Evolutionary conservation across 306 rosid species (phyloP), one percentile per base, ranked within the genome.

Genomic region (Dryas octopetala): DNA sequence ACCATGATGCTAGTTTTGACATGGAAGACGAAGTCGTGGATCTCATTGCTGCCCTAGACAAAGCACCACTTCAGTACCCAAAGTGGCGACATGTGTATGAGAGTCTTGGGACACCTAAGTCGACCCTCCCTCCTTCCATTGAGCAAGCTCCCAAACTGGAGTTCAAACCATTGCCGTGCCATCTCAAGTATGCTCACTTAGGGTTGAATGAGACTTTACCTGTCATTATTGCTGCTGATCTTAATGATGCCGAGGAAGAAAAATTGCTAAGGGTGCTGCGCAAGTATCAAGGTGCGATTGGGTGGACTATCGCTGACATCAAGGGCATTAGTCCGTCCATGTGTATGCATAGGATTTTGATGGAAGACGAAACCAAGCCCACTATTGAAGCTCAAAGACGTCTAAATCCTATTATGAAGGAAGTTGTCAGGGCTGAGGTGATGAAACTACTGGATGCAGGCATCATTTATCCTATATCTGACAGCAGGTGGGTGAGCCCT

Each of bases 171-270:
- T 57, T 57, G 6, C 38, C 38, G n/a, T 0, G 17, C n/a, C 32
- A 55, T 55, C 17, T 55, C 3, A 55, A 55, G 17, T 17, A 55
- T 55, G 13, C 61, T 7, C 61, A 55, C 17, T 12, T 57, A 7
- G 1, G 62, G 2, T 11, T 0, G 0, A 0, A 19, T 8, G 38
- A 19, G 16, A 54, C 4, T 0, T 0, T 6, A 4, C 4, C 0
- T n/a, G 6, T 19, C 8, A 57, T 9, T 57, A 9, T 57, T 57
- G 14, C 6, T 8, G 3, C 3, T n/a, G 6, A 19, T 57, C 17
- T 8, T 1, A 57, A 0, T 7, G 1, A 12, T 0, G n/a, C 3
- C 2, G 0, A 57, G 3, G 6, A 19, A 5, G 6, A 57, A 8
- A 57, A 57, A 1, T 57, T 57, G 0, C 0, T 19, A 0, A 5